phyloP scores from a whole-genome alignment of 2,329 filamentous ascomycete genomes.

The Polytolypa hystricis region DNA sequence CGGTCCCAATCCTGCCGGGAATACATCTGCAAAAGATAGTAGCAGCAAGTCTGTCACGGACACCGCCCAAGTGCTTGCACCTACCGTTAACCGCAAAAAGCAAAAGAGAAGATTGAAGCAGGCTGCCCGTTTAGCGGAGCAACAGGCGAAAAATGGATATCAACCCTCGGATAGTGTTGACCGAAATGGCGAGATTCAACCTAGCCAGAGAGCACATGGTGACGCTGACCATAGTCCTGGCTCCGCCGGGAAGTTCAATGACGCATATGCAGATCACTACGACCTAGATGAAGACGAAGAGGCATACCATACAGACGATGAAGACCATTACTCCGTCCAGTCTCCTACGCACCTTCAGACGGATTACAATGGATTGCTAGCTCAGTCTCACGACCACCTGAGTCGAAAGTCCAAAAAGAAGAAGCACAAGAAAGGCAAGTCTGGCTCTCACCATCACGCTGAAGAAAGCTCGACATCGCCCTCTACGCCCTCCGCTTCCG shows the following conservation, averaged over 20 bases:
- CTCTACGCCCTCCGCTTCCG: slow-evolving; percentile 34
- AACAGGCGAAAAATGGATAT: slow-evolving; percentile 27
- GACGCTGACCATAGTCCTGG: slow-evolving; percentile 3
- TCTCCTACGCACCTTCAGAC: slow-evolving; percentile 13
- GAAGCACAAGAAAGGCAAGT: slow-evolving; percentile 28
- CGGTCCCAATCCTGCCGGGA: slow-evolving; percentile 11
- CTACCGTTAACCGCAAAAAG: slow-evolving; percentile 78
- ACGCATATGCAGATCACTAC: slow-evolving; percentile 16
- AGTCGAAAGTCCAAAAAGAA: slow-evolving; percentile 32
- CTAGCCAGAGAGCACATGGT: slow-evolving; percentile 17
- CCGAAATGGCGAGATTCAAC: slow-evolving; percentile 26
- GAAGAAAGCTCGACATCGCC: slow-evolving; percentile 30
- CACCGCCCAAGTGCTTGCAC: too few relatives aligned
- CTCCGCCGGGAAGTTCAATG: too few relatives aligned
- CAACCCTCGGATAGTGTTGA: slow-evolving; percentile 16
- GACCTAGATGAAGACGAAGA: slow-evolving; percentile 42
- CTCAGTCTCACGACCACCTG: slow-evolving; percentile 16
- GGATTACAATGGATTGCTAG: slow-evolving; percentile 14
- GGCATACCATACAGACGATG: slow-evolving; percentile 47
- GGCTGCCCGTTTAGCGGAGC: slow-evolving; percentile 57
- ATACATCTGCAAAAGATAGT: slow-evolving; percentile 3
- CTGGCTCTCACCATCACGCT: slow-evolving; percentile 24
- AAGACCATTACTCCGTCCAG: slow-evolving; percentile 29
- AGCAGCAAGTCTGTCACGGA: too few relatives aligned
- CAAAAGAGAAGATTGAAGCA: slow-evolving; percentile 82